A percentile compares a stretch with the other conserved stretches of the same genome.
Conservation (phyloP, 257 asterid species). For the Capsicum rhomboideum region DNA sequence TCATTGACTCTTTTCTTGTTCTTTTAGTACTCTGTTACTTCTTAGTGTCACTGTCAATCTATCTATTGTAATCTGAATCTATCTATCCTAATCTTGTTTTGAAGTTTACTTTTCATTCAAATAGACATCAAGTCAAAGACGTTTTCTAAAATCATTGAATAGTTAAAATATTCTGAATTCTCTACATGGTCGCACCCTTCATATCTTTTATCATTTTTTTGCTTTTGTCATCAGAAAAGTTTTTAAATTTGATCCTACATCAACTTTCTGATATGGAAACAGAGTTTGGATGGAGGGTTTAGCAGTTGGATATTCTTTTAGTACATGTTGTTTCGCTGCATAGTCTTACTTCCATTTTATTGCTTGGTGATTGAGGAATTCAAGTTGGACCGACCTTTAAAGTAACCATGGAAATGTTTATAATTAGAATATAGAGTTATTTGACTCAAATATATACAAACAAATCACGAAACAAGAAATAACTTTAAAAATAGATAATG, state of each 20-base stretch:
- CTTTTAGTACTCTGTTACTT: neutral
- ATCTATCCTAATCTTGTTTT: neutral
- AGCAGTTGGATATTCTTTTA: neutral
- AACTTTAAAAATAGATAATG: too few species aligned
- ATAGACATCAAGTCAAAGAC: neutral
- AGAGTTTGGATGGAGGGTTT: neutral
- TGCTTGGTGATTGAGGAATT: slow-evolving; percentile 47
- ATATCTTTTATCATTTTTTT: neutral
- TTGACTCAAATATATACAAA: too few species aligned
- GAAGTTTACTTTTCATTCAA: neutral
- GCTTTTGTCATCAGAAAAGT: too few species aligned
- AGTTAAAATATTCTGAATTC: neutral
- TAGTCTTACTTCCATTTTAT: neutral
- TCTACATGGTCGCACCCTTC: neutral
- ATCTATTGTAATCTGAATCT: too few species aligned
- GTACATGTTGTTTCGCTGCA: neutral
- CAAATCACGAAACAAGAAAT: too few species aligned
- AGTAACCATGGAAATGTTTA: neutral
- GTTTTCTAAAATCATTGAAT: neutral
- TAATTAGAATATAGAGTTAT: neutral
- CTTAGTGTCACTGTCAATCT: neutral
- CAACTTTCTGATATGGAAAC: neutral
- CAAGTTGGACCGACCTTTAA: too few species aligned
- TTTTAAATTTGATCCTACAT: neutral
- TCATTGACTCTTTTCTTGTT: neutral